Conservation (phyloP, 257 asterid species). For the Capsicum baccatum region DNA sequence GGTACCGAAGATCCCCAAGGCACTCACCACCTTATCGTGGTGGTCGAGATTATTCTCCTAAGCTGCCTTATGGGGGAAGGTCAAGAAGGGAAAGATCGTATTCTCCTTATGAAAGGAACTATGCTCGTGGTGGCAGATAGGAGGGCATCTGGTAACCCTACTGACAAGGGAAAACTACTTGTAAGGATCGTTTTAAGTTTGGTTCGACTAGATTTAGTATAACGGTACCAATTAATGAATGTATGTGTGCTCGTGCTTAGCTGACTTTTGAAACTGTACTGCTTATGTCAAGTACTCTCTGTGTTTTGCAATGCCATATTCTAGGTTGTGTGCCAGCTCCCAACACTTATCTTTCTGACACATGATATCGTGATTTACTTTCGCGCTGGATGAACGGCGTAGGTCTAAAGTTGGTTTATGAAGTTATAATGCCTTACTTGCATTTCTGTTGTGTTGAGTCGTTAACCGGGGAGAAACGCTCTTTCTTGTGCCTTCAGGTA, state of each 20-base stretch:
- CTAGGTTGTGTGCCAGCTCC: neutral
- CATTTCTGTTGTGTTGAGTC: neutral
- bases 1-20: slow-evolving; percentile 78
- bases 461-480: neutral
- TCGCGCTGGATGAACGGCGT: neutral
- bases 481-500: neutral
- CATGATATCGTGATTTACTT: neutral
- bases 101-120: slow-evolving; percentile 37
- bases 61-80: slow-evolving; percentile 58
- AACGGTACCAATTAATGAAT: neutral
- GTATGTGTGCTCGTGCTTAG: neutral
- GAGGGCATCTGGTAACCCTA: neutral
- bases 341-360: neutral
- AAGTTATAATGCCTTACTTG: neutral
- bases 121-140: slow-evolving; percentile 32
- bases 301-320: neutral
- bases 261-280: neutral
- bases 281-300: neutral
- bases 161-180: neutral
- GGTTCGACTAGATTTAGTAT: neutral
- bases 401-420: neutral
- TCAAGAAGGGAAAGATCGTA: slow-evolving; percentile 37
- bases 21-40: slow-evolving; percentile 52
- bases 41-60: slow-evolving; percentile 38
- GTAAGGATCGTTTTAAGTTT: slow-evolving; percentile 8